These are phyloP conservation scores for Globisporangium nunn DNA, from an alignment of 352 stramenopile genomes.

Conservation along the genomic window DNA sequence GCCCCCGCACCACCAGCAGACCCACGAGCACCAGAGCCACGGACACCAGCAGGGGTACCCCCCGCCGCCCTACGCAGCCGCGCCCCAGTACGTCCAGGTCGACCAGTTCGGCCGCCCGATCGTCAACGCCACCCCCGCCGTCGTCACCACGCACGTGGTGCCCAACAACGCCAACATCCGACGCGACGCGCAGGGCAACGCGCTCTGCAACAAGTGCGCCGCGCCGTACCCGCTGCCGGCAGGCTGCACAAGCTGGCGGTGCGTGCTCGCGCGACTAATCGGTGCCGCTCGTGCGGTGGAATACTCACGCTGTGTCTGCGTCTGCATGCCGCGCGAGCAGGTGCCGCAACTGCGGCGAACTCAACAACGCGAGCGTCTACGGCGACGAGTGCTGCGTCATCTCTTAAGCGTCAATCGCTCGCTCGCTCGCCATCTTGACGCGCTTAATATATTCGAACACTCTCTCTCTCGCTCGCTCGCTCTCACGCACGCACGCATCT, in stretches of 20 bases:
- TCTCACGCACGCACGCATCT: no score
- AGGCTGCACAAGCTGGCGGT: conserved; percentile 65
- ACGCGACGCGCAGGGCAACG: conserved; percentile 53
- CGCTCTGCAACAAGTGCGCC: conserved; percentile 69
- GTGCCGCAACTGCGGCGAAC: conserved; percentile 59
- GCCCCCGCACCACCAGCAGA: conserved; percentile 7
- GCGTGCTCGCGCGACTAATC: conserved; percentile 1
- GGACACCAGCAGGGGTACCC: conserved; percentile 4
- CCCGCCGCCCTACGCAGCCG: conserved; percentile 2
- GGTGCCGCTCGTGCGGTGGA: no score
- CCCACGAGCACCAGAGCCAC: conserved; percentile 4
- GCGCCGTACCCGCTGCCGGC: conserved; percentile 60
- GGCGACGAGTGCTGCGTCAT: conserved; percentile 70
- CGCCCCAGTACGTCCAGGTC: conserved; percentile 10
- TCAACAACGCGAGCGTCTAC: conserved; percentile 78
- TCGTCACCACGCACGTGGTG: conserved; percentile 12
- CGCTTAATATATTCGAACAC: no score
- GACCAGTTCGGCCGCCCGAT: conserved; percentile 18
- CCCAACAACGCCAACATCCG: conserved; percentile 25
- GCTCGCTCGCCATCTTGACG: no score
- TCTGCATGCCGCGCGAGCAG: conserved; percentile 8
- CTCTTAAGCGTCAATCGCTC: conserved; percentile 13
- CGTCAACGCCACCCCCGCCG: conserved; percentile 12
- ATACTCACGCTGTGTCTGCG: neutral
- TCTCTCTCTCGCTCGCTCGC: no score